These are phyloP conservation scores for Didymella sp. DNA, from an alignment of 2,329 filamentous ascomycete species.

Conservation along the genomic window DNA sequence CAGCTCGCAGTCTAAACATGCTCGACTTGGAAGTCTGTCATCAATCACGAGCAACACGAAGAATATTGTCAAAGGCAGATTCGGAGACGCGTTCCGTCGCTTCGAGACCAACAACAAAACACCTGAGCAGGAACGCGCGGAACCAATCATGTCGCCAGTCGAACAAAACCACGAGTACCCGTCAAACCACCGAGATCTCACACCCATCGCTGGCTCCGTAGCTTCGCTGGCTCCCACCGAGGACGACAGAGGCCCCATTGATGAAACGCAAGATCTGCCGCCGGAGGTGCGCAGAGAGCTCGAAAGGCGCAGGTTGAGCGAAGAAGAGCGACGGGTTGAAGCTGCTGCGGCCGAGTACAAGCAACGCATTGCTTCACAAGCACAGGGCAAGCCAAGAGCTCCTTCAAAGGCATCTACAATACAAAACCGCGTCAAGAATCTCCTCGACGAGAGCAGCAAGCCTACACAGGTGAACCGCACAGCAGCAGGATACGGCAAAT, in stretches of 20 bases:
- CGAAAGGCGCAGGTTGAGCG: conserved; percentile 78
- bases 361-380: conserved; percentile 71
- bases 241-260: conserved; percentile 68
- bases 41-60: conserved; percentile 76
- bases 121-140: conserved; percentile 36
- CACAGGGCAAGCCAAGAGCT: conserved; percentile 54
- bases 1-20: conserved; percentile 65
- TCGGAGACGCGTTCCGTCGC: conserved; percentile 90
- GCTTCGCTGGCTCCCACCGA: conserved; percentile 70
- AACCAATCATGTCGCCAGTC: conserved; percentile 38
- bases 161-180: conserved; percentile 33
- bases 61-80: conserved; percentile 83
- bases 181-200: conserved; percentile 46
- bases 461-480: conserved; percentile 68
- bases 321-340: conserved; percentile 90
- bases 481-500: conserved; percentile 88
- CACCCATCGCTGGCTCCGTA: conserved; percentile 76
- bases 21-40: conserved; percentile 76
- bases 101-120: conserved; percentile 70
- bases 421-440: conserved; percentile 85
- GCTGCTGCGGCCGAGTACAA: conserved; percentile 89
- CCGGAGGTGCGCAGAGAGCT: conserved; percentile 90
- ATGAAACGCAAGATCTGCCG: conserved; percentile 74
- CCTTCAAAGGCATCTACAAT: conserved; percentile 76
- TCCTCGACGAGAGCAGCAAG: conserved; percentile 74